Conservation (phyloP, 1,284 basidiomycete genomes). For the Xerocomus nothofagi region DNA sequence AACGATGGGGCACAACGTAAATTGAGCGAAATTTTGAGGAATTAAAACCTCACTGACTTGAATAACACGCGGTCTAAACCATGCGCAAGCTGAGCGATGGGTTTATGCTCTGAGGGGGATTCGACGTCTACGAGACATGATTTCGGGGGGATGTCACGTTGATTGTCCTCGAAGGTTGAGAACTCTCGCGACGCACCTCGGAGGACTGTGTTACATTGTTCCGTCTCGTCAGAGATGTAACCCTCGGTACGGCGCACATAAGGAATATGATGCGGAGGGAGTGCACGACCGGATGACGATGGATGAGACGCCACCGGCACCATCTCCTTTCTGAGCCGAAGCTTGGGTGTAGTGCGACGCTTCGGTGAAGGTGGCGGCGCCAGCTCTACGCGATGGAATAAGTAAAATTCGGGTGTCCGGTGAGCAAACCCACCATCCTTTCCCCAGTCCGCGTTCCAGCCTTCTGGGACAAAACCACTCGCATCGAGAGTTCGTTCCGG, state of each 20-base stretch:
- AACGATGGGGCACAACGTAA: neutral
- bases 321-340: conserved; percentile 9
- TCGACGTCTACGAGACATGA: conserved; percentile 42
- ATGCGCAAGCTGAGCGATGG: conserved; percentile 73
- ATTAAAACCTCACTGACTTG: conserved; percentile 56
- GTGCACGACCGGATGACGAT: conserved; percentile 11
- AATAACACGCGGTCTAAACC: conserved; percentile 83
- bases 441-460: conserved; percentile 33
- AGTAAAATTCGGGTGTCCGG: neutral
- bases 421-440: conserved; percentile 21
- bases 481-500: neutral
- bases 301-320: conserved; percentile 6
- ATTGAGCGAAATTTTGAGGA: neutral
- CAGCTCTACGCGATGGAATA: conserved; percentile 6
- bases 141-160: neutral
- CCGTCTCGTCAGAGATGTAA: conserved; percentile 36
- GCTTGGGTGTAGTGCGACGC: conserved; percentile 8
- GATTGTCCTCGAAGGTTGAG: neutral
- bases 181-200: conserved; percentile 18
- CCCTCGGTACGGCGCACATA: conserved; percentile 46
- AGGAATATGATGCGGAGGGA: conserved; percentile 24
- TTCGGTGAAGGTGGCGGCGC: conserved; percentile 22
- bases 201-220: conserved; percentile 28
- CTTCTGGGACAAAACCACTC: conserved; percentile 11
- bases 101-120: conserved; percentile 48